Evolutionary conservation across 2,329 filamentous ascomycete species (phyloP), one percentile per base, ranked within the genome.

Genomic region (Penicillium nordicum): DNA sequence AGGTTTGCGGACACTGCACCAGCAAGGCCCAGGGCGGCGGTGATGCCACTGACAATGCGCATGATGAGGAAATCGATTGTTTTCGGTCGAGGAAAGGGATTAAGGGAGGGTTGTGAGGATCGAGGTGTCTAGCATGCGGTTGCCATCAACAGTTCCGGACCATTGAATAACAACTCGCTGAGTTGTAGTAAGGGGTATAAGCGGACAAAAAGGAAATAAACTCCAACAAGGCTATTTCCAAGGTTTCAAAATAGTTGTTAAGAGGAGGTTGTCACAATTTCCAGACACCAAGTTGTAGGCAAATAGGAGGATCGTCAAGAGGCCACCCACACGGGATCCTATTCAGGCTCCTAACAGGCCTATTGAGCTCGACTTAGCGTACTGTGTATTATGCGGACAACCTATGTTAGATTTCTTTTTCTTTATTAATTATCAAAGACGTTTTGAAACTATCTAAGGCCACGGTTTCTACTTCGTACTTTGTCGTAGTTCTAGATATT

Each of bases 1-100:
- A 84, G 72, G 44, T 79, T 72, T 30, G 81, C 78, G 55, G 79
- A 75, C 58, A 79, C 69, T 27, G 75, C 63, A 74, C 68, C 81
- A 58, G 81, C 52, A 21, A 75, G 58, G 50, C 67, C 63, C 10
- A 72, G 57, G 30, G 63, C 67, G 38, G 68, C 58, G 29, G 94
- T 93, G 67, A 66, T 65, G 46, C 59, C 57, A 57, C 57, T 52
- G 25, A 55, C 56, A 57, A 67, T 55, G 60, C 62, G 64, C 65
- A 67, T 67, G 42, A 53, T 61, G 50, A 36, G 30, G 21, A 32
- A 32, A 51, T 23, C 30, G 34, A 49, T 42, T 30, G 16, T n/a
- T 30, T 38, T 14, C 36, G 40, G 40, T 25, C 14, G 38, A 46
- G 36, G 21, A 23, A 59, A 52, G 44, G 48, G 12, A 46, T 43